Evolutionary conservation across 768 basidiomycete species (phyloP).

Genomic region (Boletus huronensis): DNA sequence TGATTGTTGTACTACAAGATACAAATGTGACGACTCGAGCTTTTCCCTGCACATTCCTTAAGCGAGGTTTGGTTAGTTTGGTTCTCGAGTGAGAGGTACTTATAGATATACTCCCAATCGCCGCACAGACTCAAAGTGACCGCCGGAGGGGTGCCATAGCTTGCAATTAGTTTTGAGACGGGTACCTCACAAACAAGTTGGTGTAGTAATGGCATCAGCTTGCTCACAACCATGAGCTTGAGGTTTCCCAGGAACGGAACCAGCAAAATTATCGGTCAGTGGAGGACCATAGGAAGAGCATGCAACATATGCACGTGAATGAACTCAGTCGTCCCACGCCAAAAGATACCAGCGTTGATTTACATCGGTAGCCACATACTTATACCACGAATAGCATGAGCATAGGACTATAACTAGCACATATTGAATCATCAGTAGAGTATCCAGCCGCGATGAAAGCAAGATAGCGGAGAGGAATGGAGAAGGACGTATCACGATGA

Average conservation of each 20-base stretch:
- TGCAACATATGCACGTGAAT: too few relatives aligned
- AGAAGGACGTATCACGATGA: background rate
- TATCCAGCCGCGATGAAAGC: constrained; percentile 1
- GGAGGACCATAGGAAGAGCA: background rate
- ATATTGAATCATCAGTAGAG: constrained; percentile 14
- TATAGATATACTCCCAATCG: constrained; percentile 81
- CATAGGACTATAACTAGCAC: background rate
- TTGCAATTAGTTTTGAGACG: background rate
- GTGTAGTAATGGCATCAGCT: constrained; percentile 79
- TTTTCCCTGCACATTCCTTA: constrained; percentile 6
- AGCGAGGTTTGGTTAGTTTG: too few relatives aligned
- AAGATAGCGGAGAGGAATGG: constrained; percentile 1
- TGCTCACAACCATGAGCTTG: constrained; percentile 78
- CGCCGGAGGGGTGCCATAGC: constrained; percentile 52
- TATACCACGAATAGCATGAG: background rate
- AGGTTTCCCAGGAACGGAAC: constrained; percentile 74
- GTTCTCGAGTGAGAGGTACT: constrained; percentile 22
- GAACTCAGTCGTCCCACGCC: too few relatives aligned
- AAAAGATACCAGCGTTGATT: too few relatives aligned
- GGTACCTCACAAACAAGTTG: constrained; percentile 73
- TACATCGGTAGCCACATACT: background rate
- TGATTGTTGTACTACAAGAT: constrained; percentile 88
- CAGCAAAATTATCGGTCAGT: constrained; percentile 33
- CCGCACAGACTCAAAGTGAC: constrained; percentile 69
- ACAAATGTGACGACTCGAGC: constrained; percentile 52